phyloP scores from a whole-genome alignment of 2,329 filamentous ascomycete species.

The Neonectria hederae region DNA sequence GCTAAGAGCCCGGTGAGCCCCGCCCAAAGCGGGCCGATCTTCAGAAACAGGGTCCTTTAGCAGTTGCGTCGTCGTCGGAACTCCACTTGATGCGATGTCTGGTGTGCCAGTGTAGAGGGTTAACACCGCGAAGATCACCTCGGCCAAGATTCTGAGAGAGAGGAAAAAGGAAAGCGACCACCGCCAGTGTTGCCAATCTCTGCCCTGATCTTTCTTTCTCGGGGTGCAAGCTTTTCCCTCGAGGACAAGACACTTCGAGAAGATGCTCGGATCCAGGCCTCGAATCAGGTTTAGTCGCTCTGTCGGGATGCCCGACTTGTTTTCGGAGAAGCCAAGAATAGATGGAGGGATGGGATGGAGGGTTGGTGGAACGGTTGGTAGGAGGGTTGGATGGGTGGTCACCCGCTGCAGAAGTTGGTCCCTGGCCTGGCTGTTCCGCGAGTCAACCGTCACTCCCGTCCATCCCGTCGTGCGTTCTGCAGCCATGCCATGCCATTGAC shows the following conservation, averaged over 20 bases:
- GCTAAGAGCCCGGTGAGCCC: conserved; percentile 34
- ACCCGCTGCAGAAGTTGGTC: conserved; percentile 7
- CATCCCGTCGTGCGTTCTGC: conserved; percentile 1
- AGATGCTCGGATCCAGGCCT: not conserved
- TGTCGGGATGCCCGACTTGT: conserved; percentile 31
- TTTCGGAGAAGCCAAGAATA: conserved; percentile 26
- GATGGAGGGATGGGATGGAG: conserved; percentile 9
- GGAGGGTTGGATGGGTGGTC: conserved; percentile 1
- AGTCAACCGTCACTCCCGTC: conserved; percentile 15
- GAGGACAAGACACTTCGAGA: conserved; percentile 10
- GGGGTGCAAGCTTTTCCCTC: not conserved
- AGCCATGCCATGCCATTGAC: conserved; percentile 11
- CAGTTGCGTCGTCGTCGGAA: conserved; percentile 24
- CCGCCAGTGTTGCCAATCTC: not conserved
- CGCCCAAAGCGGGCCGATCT: conserved; percentile 39
- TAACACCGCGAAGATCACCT: conserved; percentile 16
- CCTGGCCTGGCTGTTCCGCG: conserved; percentile 3
- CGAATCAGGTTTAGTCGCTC: conserved; percentile 21
- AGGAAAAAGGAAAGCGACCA: not conserved
- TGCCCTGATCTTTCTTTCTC: not conserved
- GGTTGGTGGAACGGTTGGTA: no score
- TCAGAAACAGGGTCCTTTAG: conserved; percentile 29
- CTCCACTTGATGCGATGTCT: conserved; percentile 19
- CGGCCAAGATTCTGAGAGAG: not conserved
- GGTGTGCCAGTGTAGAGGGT: conserved; percentile 12